Evolutionary conservation across 257 asterid species (phyloP).

Genomic region (Knoxia roxburghii): DNA sequence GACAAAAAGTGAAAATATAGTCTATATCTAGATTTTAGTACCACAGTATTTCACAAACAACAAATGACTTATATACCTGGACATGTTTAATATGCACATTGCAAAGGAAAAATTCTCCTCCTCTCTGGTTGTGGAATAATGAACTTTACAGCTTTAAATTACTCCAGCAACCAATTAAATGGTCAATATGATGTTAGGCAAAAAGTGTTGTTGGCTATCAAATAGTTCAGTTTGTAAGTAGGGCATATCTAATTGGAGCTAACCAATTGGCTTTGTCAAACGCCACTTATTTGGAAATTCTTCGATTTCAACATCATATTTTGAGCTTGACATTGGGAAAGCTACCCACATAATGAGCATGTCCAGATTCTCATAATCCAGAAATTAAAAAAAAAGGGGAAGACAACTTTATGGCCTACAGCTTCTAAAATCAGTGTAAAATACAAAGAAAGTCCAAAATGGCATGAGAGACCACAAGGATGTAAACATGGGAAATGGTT

Average conservation of each 20-base stretch:
- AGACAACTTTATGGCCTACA: neutral
- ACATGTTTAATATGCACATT: neutral
- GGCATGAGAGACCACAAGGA: neutral
- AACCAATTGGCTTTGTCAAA: neutral
- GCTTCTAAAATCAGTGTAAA: neutral
- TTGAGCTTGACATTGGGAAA: conserved; percentile 4
- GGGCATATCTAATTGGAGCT: neutral
- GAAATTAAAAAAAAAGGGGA: neutral
- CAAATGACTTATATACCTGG: neutral
- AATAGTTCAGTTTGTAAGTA: neutral
- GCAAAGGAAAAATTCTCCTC: neutral
- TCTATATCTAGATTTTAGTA: neutral
- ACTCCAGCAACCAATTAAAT: neutral
- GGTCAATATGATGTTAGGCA: neutral
- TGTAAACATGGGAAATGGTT: neutral
- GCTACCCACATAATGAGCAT: neutral
- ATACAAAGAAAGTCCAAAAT: neutral
- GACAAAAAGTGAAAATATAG: neutral
- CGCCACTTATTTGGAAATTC: too few relatives aligned
- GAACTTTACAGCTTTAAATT: too few relatives aligned
- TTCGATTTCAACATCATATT: neutral
- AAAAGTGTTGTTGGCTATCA: neutral
- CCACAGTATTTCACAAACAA: neutral
- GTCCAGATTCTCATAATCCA: neutral
- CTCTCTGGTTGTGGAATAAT: neutral